Conservation (phyloP, 345 rosid genomes). For the Bruguiera sexangula region DNA sequence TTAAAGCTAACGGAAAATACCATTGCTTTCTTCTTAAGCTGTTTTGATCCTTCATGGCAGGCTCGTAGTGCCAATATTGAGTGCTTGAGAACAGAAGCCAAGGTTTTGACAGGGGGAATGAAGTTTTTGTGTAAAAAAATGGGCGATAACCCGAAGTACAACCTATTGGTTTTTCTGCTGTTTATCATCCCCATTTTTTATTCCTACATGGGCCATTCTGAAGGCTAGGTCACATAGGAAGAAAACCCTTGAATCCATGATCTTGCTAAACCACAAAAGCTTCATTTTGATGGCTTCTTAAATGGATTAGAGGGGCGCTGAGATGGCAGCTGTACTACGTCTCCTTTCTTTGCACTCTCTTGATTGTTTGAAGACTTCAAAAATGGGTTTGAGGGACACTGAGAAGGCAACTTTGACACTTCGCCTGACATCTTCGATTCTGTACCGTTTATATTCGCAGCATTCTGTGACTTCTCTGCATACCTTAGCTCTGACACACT, state of each 20-base stretch:
- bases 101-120: too few relatives aligned
- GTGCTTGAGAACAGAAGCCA: too few relatives aligned
- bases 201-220: too few relatives aligned
- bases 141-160: too few relatives aligned
- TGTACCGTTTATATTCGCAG: constrained; percentile 13
- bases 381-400: constrained; percentile 19
- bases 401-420: constrained; percentile 10
- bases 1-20: too few relatives aligned
- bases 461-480: constrained; percentile 16
- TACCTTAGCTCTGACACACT: constrained; percentile 20
- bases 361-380: constrained; percentile 25
- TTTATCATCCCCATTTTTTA: not conserved
- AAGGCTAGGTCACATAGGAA: not conserved
- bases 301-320: constrained; percentile 47
- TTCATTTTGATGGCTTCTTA: constrained; percentile 27
- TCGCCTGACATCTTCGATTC: constrained; percentile 10
- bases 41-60: too few relatives aligned
- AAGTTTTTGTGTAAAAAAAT: too few relatives aligned
- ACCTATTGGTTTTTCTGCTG: too few relatives aligned
- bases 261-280: not conserved
- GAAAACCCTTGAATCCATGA: too few relatives aligned
- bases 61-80: too few relatives aligned
- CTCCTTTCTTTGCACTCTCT: constrained; percentile 19
- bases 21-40: too few relatives aligned
- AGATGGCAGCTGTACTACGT: constrained; percentile 15